Conservation (phyloP, 148 eudicot species). For the Oxyria digyna region DNA sequence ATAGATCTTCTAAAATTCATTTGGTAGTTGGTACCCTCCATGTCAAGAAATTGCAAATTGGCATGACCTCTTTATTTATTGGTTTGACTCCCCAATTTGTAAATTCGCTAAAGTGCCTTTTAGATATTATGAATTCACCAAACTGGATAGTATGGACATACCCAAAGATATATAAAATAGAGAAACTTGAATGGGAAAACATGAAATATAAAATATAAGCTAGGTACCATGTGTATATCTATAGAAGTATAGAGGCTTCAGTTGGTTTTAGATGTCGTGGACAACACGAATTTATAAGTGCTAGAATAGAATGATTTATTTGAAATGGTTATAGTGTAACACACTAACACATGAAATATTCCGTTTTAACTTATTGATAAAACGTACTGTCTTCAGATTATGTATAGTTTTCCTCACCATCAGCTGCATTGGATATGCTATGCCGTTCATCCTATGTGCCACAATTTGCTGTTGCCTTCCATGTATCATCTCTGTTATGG, state of each 20-base stretch:
- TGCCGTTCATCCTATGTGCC: conserved; percentile 94
- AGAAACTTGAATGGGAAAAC: background rate
- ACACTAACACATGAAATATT: background rate
- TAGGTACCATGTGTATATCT: background rate
- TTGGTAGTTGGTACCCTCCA: background rate
- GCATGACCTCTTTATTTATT: background rate
- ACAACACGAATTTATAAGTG: background rate
- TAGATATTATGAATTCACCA: background rate
- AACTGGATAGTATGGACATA: background rate
- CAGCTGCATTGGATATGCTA: conserved; percentile 95
- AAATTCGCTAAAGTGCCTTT: background rate
- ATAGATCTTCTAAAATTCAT: background rate
- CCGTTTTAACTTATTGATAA: background rate
- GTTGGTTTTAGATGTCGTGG: background rate
- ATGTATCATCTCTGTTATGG: conserved; percentile 76
- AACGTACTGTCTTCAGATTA: conserved; percentile 35
- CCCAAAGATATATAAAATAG: background rate
- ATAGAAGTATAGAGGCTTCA: background rate
- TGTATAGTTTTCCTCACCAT: conserved; percentile 82
- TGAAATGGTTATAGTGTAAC: background rate
- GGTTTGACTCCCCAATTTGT: background rate
- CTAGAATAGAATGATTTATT: background rate
- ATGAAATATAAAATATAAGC: background rate
- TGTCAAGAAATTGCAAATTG: background rate
- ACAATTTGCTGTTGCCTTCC: conserved; percentile 96